phyloP scores from a whole-genome alignment of 768 basidiomycete species.

The Suillus fuscotomentosus region DNA sequence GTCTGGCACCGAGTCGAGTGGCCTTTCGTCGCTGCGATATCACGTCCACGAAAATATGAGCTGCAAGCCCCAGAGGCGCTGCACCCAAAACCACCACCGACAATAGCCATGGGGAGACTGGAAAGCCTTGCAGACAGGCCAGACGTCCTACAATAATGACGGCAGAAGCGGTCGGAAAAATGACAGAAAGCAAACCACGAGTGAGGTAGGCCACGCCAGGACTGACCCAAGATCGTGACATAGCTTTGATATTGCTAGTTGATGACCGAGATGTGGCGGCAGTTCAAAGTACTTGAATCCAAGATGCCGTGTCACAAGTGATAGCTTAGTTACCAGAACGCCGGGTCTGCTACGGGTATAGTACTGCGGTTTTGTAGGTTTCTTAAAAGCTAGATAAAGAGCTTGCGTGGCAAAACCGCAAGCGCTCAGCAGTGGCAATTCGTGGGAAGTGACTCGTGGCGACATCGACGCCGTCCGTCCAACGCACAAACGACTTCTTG shows the following conservation, averaged over 20 bases:
- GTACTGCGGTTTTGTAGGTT: not conserved
- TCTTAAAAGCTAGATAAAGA: not conserved
- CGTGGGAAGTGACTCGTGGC: not conserved
- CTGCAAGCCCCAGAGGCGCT: constrained; percentile 4
- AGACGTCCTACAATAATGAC: constrained; percentile 13
- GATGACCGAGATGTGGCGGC: not conserved
- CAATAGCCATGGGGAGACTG: constrained; percentile 7
- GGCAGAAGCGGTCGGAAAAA: constrained; percentile 13
- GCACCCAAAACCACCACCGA: constrained; percentile 6
- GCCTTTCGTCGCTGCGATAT: constrained; percentile 18
- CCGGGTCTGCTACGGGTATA: not conserved
- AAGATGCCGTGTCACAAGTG: not conserved
- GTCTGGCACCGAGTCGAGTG: constrained; percentile 20
- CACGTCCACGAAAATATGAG: constrained; percentile 5
- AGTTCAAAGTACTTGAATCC: not conserved
- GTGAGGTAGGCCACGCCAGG: constrained; percentile 24
- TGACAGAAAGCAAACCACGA: constrained; percentile 12
- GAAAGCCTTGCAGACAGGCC: constrained; percentile 12
- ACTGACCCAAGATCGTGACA: constrained; percentile 1
- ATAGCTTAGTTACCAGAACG: not conserved
- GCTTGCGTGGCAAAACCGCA: not conserved
- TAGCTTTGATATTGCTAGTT: not conserved
- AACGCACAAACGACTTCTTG: not conserved
- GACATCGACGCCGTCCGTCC: not conserved
- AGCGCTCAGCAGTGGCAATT: not conserved